Evolutionary conservation across 1,284 basidiomycete species (phyloP).

Genomic region (Pterulicium gracile): DNA sequence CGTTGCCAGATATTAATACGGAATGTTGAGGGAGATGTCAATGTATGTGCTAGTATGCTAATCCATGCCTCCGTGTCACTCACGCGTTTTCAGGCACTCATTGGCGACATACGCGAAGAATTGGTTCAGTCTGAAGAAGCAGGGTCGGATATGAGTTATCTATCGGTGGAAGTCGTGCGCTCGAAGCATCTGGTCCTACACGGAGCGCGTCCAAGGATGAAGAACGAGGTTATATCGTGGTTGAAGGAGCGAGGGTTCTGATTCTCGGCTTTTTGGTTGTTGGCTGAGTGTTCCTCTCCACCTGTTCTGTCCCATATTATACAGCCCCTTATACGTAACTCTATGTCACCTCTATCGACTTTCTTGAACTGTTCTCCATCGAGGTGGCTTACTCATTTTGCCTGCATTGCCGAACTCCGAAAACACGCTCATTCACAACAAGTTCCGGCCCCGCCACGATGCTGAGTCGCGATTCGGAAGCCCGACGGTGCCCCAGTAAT

Average conservation of each 20-base stretch:
- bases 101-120: conserved; percentile 19
- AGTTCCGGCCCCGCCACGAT: no score
- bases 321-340: background rate
- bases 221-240: conserved; percentile 1
- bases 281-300: background rate
- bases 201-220: background rate
- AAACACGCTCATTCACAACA: no score
- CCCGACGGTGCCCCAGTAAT: background rate
- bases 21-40: conserved; percentile 31
- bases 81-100: conserved; percentile 17
- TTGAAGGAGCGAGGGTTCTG: background rate
- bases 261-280: no score
- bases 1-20: conserved; percentile 27
- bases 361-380: no score
- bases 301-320: background rate
- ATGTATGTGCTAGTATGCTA: conserved; percentile 20
- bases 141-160: conserved; percentile 11
- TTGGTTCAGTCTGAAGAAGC: conserved; percentile 14
- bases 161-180: conserved; percentile 17
- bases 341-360: no score
- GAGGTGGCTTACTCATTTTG: no score
- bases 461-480: no score
- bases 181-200: conserved; percentile 21
- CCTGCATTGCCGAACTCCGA: no score
- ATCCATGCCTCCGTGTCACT: background rate